Evolutionary conservation across 2,329 filamentous ascomycete genomes (phyloP), one percentile per base, ranked within the genome.

Genomic region (Penicillium sp.): DNA sequence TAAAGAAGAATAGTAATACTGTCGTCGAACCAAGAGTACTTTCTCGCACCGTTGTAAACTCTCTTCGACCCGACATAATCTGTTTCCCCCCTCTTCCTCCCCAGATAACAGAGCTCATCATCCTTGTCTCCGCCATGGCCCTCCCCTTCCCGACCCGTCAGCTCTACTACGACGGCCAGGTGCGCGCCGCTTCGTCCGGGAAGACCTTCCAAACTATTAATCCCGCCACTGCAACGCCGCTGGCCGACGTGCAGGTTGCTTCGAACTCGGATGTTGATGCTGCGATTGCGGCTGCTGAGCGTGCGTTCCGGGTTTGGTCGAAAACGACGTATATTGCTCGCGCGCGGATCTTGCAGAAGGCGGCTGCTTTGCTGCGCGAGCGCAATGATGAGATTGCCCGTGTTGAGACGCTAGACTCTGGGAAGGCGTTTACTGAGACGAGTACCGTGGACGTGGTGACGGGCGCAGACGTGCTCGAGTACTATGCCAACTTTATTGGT

Each of bases 401-500:
- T 57, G 81, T 91, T 56, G 92, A 96, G 78, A 96, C 91, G 2
- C 82, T 89, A 69, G 92, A 96, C 75, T 96, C 92, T 0, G 92
- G 92, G 71, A 96, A 96, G 75, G 86, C 92, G 7, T 94, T 85
- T 76, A 89, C 89, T 3, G 92, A 96, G 77, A 96, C 92, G 3
- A 90, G 88, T 54, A 87, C 88, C 0, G 91, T 96, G 31, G 92
- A 96, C 72, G 82, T 96, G 22, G 84, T 88, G 43, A 95, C 91
- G 0, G 91, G 92, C 50, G 90, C 89, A 24, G 92, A 96, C 74
- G 90, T 93, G 33, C 82, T 96, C 60, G 91, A 95, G 74, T 96
- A 92, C 79, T 96, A 90, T 75, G 91, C 91, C 59, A 90, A 91
- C 70, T 80, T 92, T 55, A 85, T 94, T 46, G 90, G 88, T 24